A percentile compares a stretch with the other conserved stretches of the same genome.
phyloP scores from a whole-genome alignment of 2,329 filamentous ascomycete genomes.

The Alternaria dauci region DNA sequence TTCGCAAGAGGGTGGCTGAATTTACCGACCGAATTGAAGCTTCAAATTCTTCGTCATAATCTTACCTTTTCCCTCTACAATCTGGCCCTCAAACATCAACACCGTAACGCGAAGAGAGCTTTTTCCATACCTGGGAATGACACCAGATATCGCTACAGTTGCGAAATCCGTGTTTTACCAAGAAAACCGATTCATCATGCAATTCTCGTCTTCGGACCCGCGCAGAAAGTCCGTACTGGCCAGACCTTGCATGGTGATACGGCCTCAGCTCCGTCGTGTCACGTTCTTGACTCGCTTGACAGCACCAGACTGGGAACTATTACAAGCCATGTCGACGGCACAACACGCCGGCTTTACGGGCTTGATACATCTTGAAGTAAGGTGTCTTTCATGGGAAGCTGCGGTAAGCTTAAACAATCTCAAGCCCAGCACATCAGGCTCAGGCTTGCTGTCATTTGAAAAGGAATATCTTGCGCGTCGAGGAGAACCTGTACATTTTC shows the following conservation, averaged over 20 bases:
- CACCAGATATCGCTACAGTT: background rate
- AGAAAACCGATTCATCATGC: background rate
- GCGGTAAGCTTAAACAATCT: background rate
- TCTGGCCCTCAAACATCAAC: slow-evolving; percentile 6
- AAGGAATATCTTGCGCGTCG: too few species aligned
- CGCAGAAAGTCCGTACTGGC: background rate
- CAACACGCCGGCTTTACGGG: background rate
- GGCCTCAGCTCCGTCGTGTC: slow-evolving; percentile 1
- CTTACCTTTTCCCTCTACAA: background rate
- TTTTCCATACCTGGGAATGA: background rate
- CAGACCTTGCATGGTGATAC: background rate
- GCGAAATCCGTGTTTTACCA: background rate
- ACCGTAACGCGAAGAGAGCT: background rate
- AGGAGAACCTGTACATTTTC: too few species aligned
- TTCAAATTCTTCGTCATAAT: background rate
- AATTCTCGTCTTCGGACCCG: background rate
- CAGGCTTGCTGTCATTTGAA: too few species aligned
- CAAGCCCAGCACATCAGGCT: too few species aligned
- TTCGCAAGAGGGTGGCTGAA: slow-evolving; percentile 4
- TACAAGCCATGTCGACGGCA: background rate
- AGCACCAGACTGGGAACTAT: background rate
- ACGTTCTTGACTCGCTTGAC: background rate
- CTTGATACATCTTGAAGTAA: background rate
- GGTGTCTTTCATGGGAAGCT: background rate
- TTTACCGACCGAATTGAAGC: slow-evolving; percentile 4